These are phyloP conservation scores for Aphanocladium album DNA, from an alignment of 2,329 filamentous ascomycete genomes.

Conservation along the genomic window DNA sequence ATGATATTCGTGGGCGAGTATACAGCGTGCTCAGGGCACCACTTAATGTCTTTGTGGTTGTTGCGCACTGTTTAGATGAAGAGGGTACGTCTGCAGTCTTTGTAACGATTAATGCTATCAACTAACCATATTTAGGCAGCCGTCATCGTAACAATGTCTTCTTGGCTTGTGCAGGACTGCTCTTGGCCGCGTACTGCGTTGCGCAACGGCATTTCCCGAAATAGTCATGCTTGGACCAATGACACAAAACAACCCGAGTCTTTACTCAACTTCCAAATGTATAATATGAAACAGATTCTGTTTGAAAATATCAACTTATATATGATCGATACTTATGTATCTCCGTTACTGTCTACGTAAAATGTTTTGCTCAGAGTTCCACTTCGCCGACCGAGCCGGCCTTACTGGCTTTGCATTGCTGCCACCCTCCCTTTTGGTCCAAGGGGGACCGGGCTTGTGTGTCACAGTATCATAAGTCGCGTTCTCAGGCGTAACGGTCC, in stretches of 20 bases:
- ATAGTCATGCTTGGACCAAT: not conserved
- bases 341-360: not conserved
- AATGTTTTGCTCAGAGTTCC: not conserved
- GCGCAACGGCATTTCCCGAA: not conserved
- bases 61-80: conserved; percentile 39
- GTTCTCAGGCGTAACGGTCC: not conserved
- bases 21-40: conserved; percentile 55
- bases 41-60: conserved; percentile 49
- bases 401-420: not conserved
- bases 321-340: too few species aligned
- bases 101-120: not conserved
- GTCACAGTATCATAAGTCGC: not conserved
- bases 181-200: not conserved
- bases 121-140: conserved; percentile 19
- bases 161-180: conserved; percentile 15
- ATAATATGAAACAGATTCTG: too few species aligned
- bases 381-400: not conserved
- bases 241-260: too few species aligned
- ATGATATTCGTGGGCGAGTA: conserved; percentile 47
- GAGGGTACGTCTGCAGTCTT: conserved; percentile 29
- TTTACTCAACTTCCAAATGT: too few species aligned
- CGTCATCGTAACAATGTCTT: conserved; percentile 26
- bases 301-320: not conserved
- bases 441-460: not conserved
- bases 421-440: not conserved